These are phyloP conservation scores for Cryphonectria radicalis DNA, from an alignment of 2,329 filamentous ascomycete genomes.

Conservation along the genomic window DNA sequence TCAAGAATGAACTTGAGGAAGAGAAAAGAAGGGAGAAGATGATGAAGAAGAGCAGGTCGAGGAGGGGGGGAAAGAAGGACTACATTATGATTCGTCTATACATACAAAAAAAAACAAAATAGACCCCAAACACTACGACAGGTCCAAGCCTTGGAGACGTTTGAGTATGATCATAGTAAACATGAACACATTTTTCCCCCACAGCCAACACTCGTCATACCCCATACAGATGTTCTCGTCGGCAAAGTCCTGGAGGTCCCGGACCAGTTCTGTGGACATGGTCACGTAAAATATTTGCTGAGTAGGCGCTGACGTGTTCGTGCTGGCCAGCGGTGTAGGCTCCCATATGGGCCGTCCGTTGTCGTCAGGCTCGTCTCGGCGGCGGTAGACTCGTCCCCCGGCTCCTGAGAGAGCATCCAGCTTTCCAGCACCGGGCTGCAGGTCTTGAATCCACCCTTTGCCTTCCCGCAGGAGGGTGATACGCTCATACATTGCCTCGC, in stretches of 20 bases:
- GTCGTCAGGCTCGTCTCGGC: neutral
- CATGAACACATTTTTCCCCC: too few relatives aligned
- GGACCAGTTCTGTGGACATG: neutral
- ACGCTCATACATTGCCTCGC: neutral
- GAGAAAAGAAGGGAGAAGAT: too few relatives aligned
- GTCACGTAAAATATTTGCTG: neutral
- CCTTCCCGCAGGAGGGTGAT: neutral
- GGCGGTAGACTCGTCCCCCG: neutral
- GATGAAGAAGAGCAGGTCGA: too few relatives aligned
- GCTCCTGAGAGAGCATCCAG: neutral
- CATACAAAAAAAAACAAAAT: too few relatives aligned
- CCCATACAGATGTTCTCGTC: neutral
- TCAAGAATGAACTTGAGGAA: too few relatives aligned
- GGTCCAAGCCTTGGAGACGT: rapidly evolving
- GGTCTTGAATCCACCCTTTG: neutral
- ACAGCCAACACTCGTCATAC: neutral
- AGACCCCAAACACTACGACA: too few relatives aligned
- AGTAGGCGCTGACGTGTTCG: neutral
- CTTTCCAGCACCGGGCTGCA: neutral
- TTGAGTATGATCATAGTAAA: too few relatives aligned
- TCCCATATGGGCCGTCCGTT: neutral
- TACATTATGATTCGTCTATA: too few relatives aligned
- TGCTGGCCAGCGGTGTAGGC: neutral
- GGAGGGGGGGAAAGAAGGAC: too few relatives aligned
- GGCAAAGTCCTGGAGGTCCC: neutral